phyloP scores from a whole-genome alignment of 805 yeast genomes.

The Monosporozyma yasuniensis region DNA sequence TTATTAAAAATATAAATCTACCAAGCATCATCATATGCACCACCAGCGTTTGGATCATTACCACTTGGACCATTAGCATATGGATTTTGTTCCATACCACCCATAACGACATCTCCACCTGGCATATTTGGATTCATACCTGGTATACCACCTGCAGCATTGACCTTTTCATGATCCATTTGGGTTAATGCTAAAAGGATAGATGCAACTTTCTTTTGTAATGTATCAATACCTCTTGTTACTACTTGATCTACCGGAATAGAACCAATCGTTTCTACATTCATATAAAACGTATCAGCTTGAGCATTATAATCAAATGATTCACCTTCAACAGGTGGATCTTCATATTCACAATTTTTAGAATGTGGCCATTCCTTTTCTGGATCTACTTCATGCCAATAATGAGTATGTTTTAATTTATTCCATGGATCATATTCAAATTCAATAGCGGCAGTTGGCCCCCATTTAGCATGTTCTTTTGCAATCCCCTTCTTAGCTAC shows the following conservation, averaged over 20 bases:
- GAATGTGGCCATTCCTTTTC: slow-evolving; percentile 90
- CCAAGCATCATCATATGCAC: slow-evolving; percentile 29
- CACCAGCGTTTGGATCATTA: neutral
- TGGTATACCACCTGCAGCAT: slow-evolving; percentile 33
- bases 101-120: slow-evolving; percentile 31
- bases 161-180: slow-evolving; percentile 33
- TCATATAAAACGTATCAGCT: slow-evolving; percentile 75
- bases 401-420: slow-evolving; percentile 89
- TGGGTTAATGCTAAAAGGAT: slow-evolving; percentile 62
- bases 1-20: slow-evolving; percentile 4
- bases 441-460: slow-evolving; percentile 91
- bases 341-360: slow-evolving; percentile 90
- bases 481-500: slow-evolving; percentile 96
- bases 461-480: slow-evolving; percentile 98
- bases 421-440: slow-evolving; percentile 99
- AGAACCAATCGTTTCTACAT: slow-evolving; percentile 87
- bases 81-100: slow-evolving; percentile 22
- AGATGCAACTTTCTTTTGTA: slow-evolving; percentile 86
- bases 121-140: slow-evolving; percentile 23
- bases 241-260: slow-evolving; percentile 86
- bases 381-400: slow-evolving; percentile 89
- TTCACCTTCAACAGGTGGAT: slow-evolving; percentile 83
- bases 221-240: slow-evolving; percentile 68
- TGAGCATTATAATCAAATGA: slow-evolving; percentile 75
- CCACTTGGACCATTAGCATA: slow-evolving; percentile 19